Evolutionary conservation across 1,284 basidiomycete species (phyloP).

Genomic region (Tilletia caries): DNA sequence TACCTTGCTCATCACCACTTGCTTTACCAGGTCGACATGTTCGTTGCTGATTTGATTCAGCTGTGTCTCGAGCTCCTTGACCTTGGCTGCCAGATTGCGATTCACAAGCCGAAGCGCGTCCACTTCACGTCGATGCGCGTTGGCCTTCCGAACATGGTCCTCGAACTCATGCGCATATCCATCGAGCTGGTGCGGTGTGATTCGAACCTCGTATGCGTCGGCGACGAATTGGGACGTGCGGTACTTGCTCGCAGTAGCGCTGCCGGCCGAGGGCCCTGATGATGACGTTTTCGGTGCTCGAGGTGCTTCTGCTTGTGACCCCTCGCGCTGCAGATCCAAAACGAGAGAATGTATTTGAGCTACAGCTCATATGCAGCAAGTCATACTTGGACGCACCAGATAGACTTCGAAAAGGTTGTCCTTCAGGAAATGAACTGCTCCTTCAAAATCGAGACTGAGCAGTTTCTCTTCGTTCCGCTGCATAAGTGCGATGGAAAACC

Average conservation of each 20-base stretch:
- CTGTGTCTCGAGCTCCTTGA: constrained; percentile 47
- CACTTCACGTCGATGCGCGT: constrained; percentile 45
- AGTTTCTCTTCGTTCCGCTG: constrained; percentile 74
- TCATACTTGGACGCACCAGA: constrained; percentile 8
- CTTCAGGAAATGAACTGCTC: constrained; percentile 41
- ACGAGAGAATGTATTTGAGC: neutral
- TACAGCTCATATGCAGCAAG: neutral
- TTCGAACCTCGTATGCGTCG: constrained; percentile 47
- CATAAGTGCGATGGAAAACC: constrained; percentile 83
- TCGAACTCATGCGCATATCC: constrained; percentile 47
- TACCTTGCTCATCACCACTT: constrained; percentile 13
- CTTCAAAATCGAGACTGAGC: constrained; percentile 40
- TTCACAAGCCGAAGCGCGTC: constrained; percentile 49
- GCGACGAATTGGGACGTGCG: constrained; percentile 40
- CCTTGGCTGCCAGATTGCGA: constrained; percentile 39
- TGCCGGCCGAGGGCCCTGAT: neutral
- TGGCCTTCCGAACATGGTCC: constrained; percentile 39
- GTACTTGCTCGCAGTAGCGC: constrained; percentile 7
- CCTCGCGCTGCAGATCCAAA: neutral
- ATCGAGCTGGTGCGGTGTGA: constrained; percentile 45
- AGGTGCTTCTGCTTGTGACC: neutral
- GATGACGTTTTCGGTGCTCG: neutral
- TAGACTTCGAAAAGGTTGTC: constrained; percentile 43
- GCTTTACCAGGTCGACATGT: constrained; percentile 50
- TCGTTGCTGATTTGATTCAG: constrained; percentile 40